phyloP scores from a whole-genome alignment of 2,329 filamentous ascomycete species.

The Penicillium fuscoglaucum region DNA sequence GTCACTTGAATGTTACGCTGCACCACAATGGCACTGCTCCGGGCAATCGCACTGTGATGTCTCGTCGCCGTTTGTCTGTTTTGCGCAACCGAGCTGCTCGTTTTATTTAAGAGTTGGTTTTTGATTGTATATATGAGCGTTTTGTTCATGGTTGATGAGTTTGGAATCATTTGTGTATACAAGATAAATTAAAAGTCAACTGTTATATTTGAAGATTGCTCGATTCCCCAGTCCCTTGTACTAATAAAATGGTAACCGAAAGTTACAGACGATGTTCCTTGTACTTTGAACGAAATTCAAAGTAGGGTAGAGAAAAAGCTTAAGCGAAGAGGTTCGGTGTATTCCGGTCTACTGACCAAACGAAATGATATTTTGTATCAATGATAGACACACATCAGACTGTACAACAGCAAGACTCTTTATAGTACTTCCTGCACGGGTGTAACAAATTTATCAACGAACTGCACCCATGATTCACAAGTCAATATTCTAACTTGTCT shows the following conservation, averaged over 20 bases:
- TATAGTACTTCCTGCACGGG: background rate
- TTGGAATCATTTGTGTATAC: conserved; percentile 14
- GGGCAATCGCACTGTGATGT: conserved; percentile 17
- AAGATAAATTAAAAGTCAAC: conserved; percentile 7
- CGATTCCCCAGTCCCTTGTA: background rate
- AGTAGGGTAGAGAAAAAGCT: background rate
- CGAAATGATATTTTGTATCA: background rate
- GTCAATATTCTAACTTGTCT: conserved; percentile 7
- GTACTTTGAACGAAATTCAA: background rate
- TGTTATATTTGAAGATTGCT: background rate
- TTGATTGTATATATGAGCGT: conserved; percentile 1
- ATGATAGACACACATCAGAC: background rate
- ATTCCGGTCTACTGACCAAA: background rate
- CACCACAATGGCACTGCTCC: conserved; percentile 17
- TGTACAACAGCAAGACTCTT: background rate
- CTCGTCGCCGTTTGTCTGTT: conserved; percentile 24
- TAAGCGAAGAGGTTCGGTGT: background rate
- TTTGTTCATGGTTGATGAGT: conserved; percentile 10
- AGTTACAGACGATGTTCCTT: background rate
- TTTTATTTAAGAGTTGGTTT: background rate
- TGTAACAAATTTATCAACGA: background rate
- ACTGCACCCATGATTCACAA: no score
- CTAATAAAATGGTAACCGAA: background rate
- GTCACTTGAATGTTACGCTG: conserved; percentile 9
- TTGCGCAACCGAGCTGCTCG: conserved; percentile 20